Base-by-base conservation (phyloP, 2,329 filamentous ascomycete species). In the Talaromyces atroroseus region DNA sequence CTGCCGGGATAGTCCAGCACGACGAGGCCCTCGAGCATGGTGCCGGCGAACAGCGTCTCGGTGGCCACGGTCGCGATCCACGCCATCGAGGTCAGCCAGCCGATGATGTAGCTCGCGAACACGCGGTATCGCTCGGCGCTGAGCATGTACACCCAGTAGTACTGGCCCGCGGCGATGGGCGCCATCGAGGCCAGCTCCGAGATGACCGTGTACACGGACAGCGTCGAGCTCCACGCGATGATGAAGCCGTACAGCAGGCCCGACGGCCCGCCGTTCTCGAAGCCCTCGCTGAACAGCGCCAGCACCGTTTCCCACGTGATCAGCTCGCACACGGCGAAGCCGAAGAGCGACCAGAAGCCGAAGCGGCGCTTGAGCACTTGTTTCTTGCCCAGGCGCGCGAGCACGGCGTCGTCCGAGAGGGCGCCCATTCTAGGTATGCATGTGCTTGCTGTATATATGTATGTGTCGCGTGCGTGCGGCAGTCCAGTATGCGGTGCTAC, bases 201-300 rank as follows among this genome's bases (percentile, higher is more conserved):
- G 46, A 79, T 74, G 16, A 76, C 75, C 0, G 72, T 75, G 59
- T 78, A 79, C 3, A 76, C 71, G 0, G 71, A 77, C 54, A 82
- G 61, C 0, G 76, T 81, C 1, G 75, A 76, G 18, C 69, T 62
- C 77, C 78, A 81, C 18, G 78, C 76, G 48, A 81, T 75, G 32
- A 82, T 71, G 66, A 76, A 82, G 49, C 78, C 78, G 60, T 79
- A 81, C 10, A 81, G 64, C 6, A 79, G 66, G 4, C 79, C 78
- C 1, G 76, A 72, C 12, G 78, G 75, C 4, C 76, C 76, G 16
- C 76, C 76, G 63, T 77, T 78, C 23, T 72, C 64, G 46, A 75
- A 69, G 1, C 72, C 69, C 58, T 77, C 67, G 53, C 62, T 67
- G 62, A 78, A 76, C 12, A 77, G 63, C 3, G 74, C 73, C 4